Percentiles rank a stretch among this genome's conserved stretches.
Evolutionary conservation across 73 alveolate genomes (phyloP).

Genomic region (Paramecium pentaurelia): DNA sequence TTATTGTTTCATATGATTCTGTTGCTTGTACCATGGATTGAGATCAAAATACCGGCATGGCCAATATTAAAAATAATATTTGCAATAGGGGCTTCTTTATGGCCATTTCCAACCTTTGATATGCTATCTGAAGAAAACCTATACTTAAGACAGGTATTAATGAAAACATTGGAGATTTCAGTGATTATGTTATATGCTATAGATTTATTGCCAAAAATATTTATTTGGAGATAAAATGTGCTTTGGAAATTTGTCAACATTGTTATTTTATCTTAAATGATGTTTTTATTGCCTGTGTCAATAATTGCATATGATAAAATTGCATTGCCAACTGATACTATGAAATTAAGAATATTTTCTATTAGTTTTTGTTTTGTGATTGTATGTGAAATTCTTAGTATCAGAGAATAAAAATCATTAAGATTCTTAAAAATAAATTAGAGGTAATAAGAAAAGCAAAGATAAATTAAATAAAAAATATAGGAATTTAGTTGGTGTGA

Average conservation of each 20-base stretch:
- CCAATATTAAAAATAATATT: slow-evolving; percentile 39
- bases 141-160: slow-evolving; percentile 17
- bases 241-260: slow-evolving; percentile 52
- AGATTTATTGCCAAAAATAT: slow-evolving; percentile 59
- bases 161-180: slow-evolving; percentile 53
- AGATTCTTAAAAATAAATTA: background rate
- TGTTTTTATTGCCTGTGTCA: slow-evolving; percentile 53
- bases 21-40: background rate
- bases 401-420: slow-evolving; percentile 57
- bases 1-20: slow-evolving; percentile 3
- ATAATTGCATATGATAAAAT: slow-evolving; percentile 30
- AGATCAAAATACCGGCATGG: slow-evolving; percentile 16
- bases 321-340: slow-evolving; percentile 30
- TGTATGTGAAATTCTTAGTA: slow-evolving; percentile 54
- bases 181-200: slow-evolving; percentile 52
- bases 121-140: slow-evolving; percentile 46
- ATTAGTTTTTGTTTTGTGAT: slow-evolving; percentile 52
- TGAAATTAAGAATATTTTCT: slow-evolving; percentile 42
- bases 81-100: slow-evolving; percentile 11
- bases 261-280: slow-evolving; percentile 46
- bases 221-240: slow-evolving; percentile 51
- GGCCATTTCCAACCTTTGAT: slow-evolving; percentile 63
- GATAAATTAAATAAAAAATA: background rate
- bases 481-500: slow-evolving; percentile 71
- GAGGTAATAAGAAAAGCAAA: background rate